Percentiles rank a stretch among this genome's conserved stretches.
Evolutionary conservation across 345 rosid species (phyloP).

Genomic region (Cardiospermum halicacabum): DNA sequence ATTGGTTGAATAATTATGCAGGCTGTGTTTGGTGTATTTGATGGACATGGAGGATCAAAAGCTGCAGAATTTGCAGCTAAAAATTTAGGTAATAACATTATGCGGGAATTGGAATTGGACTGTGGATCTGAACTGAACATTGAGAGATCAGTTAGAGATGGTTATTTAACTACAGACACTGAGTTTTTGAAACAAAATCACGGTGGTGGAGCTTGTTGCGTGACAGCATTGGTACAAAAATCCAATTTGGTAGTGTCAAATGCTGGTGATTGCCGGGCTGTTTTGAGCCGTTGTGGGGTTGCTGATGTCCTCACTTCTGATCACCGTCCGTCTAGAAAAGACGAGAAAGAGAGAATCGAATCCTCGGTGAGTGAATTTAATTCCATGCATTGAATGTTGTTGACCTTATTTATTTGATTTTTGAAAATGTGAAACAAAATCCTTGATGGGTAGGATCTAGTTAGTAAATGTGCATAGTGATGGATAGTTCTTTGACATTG

Average conservation of each 20-base stretch:
- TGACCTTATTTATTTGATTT: not conserved
- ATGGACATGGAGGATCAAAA: slow-evolving; percentile 83
- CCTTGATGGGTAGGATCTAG: not conserved
- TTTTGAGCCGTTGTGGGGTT: slow-evolving; percentile 57
- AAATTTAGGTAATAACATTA: slow-evolving; percentile 55
- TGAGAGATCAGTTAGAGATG: slow-evolving; percentile 47
- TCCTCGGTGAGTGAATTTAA: slow-evolving; percentile 42
- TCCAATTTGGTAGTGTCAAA: slow-evolving; percentile 63
- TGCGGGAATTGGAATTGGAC: slow-evolving; percentile 32
- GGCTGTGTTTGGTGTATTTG: slow-evolving; percentile 85
- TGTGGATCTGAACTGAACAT: slow-evolving; percentile 31
- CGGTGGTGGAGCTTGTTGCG: slow-evolving; percentile 75
- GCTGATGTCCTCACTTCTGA: slow-evolving; percentile 81
- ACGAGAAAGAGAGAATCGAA: slow-evolving; percentile 61
- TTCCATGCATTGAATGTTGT: not conserved
- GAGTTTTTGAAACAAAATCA: slow-evolving; percentile 50
- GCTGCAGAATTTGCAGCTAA: slow-evolving; percentile 80
- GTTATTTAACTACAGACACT: slow-evolving; percentile 57
- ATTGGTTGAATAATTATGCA: slow-evolving; percentile 17
- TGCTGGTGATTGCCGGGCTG: slow-evolving; percentile 86
- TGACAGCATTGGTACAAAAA: slow-evolving; percentile 56
- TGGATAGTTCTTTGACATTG: slow-evolving; percentile 2
- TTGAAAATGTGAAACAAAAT: not conserved
- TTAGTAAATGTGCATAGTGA: not conserved
- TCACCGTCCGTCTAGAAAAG: slow-evolving; percentile 60